A percentile compares a stretch with the other conserved stretches of the same genome.
These are phyloP conservation scores for Fusarium pilosicola DNA, from an alignment of 2,329 filamentous ascomycete species.

Conservation along the genomic window DNA sequence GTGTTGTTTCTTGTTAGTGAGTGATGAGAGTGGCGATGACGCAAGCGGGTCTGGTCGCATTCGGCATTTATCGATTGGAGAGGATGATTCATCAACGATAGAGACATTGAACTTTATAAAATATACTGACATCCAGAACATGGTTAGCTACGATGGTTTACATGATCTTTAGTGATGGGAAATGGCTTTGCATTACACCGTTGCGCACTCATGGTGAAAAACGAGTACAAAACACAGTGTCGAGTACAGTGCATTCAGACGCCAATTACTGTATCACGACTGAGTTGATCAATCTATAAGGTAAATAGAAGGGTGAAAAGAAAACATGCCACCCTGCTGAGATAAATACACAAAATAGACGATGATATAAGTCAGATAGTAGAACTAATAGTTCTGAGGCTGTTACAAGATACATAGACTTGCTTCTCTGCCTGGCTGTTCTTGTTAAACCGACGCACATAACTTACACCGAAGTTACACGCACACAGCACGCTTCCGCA, in stretches of 20 bases:
- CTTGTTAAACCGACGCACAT: too few species aligned
- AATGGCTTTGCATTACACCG: accelerated
- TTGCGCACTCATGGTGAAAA: not conserved
- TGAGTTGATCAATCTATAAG: too few species aligned
- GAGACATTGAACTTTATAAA: accelerated
- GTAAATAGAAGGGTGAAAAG: not conserved
- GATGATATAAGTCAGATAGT: too few species aligned
- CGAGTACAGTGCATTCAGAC: accelerated
- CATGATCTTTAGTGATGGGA: not conserved
- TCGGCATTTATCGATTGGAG: not conserved
- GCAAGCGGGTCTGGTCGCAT: conserved; percentile 1
- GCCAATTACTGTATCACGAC: accelerated
- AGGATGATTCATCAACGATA: not conserved
- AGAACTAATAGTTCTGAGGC: accelerated
- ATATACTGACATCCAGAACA: accelerated
- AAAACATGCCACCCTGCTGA: not conserved
- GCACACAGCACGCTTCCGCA: too few species aligned
- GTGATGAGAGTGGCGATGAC: conserved; percentile 10
- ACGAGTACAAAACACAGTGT: not conserved
- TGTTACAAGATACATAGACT: not conserved
- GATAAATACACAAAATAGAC: not conserved
- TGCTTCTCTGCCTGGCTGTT: not conserved
- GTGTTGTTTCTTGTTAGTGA: conserved; percentile 7
- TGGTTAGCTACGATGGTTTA: accelerated
- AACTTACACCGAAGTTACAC: too few species aligned